Base-by-base conservation (phyloP, 495 filamentous ascomycete species). In the Recurvomyces mirabilis region DNA sequence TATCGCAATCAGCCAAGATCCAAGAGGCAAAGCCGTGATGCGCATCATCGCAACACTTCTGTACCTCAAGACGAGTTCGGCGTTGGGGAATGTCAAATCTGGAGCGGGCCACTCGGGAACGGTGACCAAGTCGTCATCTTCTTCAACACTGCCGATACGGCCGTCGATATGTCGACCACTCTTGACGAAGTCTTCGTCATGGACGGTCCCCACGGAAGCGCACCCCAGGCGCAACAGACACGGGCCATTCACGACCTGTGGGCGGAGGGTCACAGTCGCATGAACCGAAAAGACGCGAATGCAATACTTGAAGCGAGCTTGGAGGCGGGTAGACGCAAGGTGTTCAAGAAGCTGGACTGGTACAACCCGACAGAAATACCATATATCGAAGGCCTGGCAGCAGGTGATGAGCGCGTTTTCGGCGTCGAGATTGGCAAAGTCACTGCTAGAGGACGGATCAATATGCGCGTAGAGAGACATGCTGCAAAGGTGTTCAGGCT, bases 221-320 rank as follows among this genome's bases (percentile, higher is more conserved):
- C 53, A 3, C 55, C 64, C 46, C 53, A 67, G 20, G 54, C 61
- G 11, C 46, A 57, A 46, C 34, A 54, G 22, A 52, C 47, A 0
- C 77, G 73, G 72, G 69, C 72, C 46, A 60, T 77, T 0, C 68
- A 70, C 43, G 73, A 78, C 52, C 59, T 77, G 1, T 78, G 74
- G 74, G 72, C 63, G 14, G 65, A 67, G n/a, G 26, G 26, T 7
- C 26, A 29, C 7, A 29, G 26, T n/a, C 7, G 26, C 7, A 29
- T 29, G 26, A 29, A 7, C 26, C 7, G n/a, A n/a, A n/a, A 7
- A 29, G 26, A 29, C n/a, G 26, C 26, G 26, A 7, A 29, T 7
- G 7, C 26, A n/a, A 29, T 29, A 29, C 26, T 29, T n/a, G 26
- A 29, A 7, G 26, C 26, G 7, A 7, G 7, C 7, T 7, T n/a